Evolutionary conservation across 164 flowering plant genomes (phyloP).

Genomic region (Sextonia rubra): DNA sequence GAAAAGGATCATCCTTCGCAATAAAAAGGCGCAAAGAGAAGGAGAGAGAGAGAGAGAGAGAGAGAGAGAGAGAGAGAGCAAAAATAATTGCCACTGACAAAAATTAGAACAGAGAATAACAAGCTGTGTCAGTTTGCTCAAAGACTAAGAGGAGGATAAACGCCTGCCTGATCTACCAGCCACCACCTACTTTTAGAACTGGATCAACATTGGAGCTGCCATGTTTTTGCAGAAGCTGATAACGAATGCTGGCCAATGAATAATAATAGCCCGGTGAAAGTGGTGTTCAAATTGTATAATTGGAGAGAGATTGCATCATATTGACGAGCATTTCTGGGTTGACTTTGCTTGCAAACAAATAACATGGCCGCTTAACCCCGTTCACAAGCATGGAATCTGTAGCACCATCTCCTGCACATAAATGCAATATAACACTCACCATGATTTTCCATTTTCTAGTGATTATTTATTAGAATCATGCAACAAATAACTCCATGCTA

Average conservation of each 20-base stretch:
- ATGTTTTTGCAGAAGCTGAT: constrained; percentile 23
- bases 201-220: constrained; percentile 15
- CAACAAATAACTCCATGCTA: no score
- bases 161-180: constrained; percentile 25
- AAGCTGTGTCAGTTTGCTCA: background rate
- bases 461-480: no score
- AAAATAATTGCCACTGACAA: constrained; percentile 14
- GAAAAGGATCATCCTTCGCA: constrained; percentile 7
- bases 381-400: constrained; percentile 53
- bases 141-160: background rate
- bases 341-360: constrained; percentile 69
- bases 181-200: constrained; percentile 19
- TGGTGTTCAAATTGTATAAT: constrained; percentile 42
- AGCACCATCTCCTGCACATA: constrained; percentile 41
- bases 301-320: constrained; percentile 55
- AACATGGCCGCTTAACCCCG: constrained; percentile 38
- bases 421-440: background rate
- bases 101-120: constrained; percentile 10
- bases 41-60: constrained; percentile 9
- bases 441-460: no score
- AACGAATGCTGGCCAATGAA: constrained; percentile 33
- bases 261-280: constrained; percentile 14
- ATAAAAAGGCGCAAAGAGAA: background rate
- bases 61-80: constrained; percentile 11
- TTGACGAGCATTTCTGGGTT: constrained; percentile 50